Evolutionary conservation across 805 yeast species (phyloP), one percentile per base, ranked within the genome.

Genomic region (Monosporozyma solicola): DNA sequence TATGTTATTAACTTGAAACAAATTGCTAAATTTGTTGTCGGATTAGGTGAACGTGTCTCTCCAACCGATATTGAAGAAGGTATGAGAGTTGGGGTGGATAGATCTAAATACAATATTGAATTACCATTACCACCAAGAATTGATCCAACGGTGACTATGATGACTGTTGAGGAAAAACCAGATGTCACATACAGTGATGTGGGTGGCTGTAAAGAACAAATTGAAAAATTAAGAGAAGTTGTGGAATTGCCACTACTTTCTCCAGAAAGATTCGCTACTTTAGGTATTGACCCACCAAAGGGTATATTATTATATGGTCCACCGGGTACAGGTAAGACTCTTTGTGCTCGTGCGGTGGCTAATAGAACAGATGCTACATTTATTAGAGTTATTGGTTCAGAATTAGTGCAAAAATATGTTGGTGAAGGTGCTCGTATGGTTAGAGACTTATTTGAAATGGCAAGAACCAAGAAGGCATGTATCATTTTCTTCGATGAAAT

Each of bases 401-500:
- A 94, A 72, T 79, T 94, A 68, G 99, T 94, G 32, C 99, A 94
- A 71, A 94, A 94, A 70, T 94, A 94, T 69, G 98, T 94, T 50
- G 99, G 99, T 68, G 99, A 94, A 74, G 99, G 99, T 74, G 99
- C 99, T 4, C 83, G 99, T 68, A 94, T 94, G 99, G 98, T 94
- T 52, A 83, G 99, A 72, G 99, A 94, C 73, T 79, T 94, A 65
- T 94, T 94, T 64, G 99, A 94, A 70, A 91, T 94, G 98, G 99
- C 99, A 2, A 85, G 99, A 69, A 87, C 98, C 39, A 94, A 94
- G 72, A 91, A 92, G 67, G 98, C 99, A 1, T 92, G 98, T 73
- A 94, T 94, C 66, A 92, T 94, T 53, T 94, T 94, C 73, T 94
- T 94, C 65, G 99, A 94, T 73, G 99, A 94, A 76, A 85, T 94